Evolutionary conservation across 1,139 yeast genomes (phyloP), one percentile per base, ranked within the genome.

Genomic region (Candida sojae): DNA sequence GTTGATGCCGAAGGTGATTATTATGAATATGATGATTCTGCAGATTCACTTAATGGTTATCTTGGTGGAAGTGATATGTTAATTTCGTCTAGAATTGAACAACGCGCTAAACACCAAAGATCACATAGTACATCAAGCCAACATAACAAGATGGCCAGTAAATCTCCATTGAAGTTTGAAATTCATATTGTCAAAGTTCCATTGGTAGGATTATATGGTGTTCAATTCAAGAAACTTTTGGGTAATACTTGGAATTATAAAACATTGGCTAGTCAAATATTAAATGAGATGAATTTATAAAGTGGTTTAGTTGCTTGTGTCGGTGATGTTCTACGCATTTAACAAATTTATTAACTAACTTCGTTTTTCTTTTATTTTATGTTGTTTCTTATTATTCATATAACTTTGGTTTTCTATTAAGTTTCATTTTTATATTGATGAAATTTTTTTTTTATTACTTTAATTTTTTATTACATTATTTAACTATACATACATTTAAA

Each of bases 221-320:
- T 93, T 46, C 97, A 92, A 66, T 91, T 93, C 72, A 93, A 92
- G 75, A 92, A 92, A 66, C 79, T 92, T 40, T 79, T 88, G 51
- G 99, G 99, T 59, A 91, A 93, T 66, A 89, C 97, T 2, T 92
- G 98, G 98, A 83, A 88, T 69, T 92, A 92, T 70, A 92, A 92
- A 71, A 86, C 91, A n/a, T 74, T 92, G 64, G 98, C 97, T 2
- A 85, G 95, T 51, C 90, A 86, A 65, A 86, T 92, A 43, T 79
- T 92, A 68, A 80, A 81, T 53, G 93, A 89, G 59, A 76, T 92
- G 67, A 86, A 87, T 59, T 73, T 91, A 58, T 86, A 54, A 39
- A 36, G 43, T 34, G n/a, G 21, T 28, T 25, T 38, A 17, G 21
- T 17, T 17, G 21, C 3, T 17, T 17, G 21, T 17, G 21, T 17